A percentile compares a stretch with the other conserved stretches of the same genome.
Conservation (phyloP, 192 early-diverging fungal genomes). For the Gigaspora rosea region DNA sequence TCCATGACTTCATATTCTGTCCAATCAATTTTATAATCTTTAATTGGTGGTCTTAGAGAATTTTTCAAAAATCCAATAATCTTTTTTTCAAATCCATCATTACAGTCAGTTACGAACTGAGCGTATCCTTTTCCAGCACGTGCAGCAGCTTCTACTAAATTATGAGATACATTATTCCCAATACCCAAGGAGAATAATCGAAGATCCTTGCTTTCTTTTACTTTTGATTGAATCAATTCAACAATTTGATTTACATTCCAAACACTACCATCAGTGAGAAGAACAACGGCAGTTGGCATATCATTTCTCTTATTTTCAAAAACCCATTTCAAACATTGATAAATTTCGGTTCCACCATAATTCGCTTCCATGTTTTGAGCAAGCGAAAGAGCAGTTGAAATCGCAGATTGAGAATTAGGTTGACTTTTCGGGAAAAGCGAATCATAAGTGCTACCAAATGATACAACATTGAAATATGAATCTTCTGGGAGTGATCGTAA, state of each 20-base stretch:
- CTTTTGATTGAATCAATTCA: constrained; percentile 30
- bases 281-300: constrained; percentile 44
- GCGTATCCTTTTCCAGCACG: constrained; percentile 52
- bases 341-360: constrained; percentile 57
- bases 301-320: constrained; percentile 35
- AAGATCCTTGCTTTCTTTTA: constrained; percentile 17
- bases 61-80: constrained; percentile 56
- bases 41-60: constrained; percentile 43
- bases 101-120: constrained; percentile 43
- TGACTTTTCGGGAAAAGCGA: constrained; percentile 44
- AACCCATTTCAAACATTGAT: constrained; percentile 36
- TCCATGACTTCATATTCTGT: not conserved
- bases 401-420: constrained; percentile 38
- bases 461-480: constrained; percentile 52
- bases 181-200: constrained; percentile 55
- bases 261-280: constrained; percentile 52
- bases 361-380: constrained; percentile 42
- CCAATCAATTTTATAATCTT: constrained; percentile 48
- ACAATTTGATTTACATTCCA: constrained; percentile 49
- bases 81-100: constrained; percentile 56
- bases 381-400: constrained; percentile 39
- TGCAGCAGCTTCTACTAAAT: constrained; percentile 54
- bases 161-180: constrained; percentile 49
- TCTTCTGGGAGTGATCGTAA: constrained; percentile 52
- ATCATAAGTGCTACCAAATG: constrained; percentile 42